Base-by-base conservation (phyloP, 805 yeast genomes). In the Pichia scutulata region DNA sequence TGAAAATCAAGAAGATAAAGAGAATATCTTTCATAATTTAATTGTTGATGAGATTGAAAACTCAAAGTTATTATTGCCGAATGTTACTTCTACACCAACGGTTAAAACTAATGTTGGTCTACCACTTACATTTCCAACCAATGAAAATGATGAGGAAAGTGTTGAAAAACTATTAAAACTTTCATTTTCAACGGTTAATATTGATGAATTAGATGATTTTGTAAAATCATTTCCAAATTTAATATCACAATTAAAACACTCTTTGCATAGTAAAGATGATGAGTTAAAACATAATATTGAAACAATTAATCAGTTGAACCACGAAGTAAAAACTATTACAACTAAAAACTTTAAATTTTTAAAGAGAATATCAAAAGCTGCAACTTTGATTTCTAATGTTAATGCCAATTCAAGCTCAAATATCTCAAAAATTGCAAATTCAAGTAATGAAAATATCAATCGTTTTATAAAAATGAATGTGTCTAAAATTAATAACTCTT, bases 201-300 rank as follows among this genome's bases (percentile, higher is more conserved):
- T 37, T 13, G n/a, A 22, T 5, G 46, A 50, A 16, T 39, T 61
- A 19, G 56, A 57, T 10, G 28, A 36, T 12, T 57, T 64, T 46
- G 54, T 57, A 21, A 57, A 55, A 2, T 41, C 49, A 2, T 44
- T 66, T 7, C 63, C 67, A 2, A 37, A 50, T 2, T 43, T 60
- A 18, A 43, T 66, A 23, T 48, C 49, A 7, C 48, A 55, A 9
- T 50, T 66, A 26, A 59, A 55, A 43, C 59, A 55, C 9, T 52
- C 63, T 2, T 41, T 69, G 16, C 53, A 53, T 10, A 74, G 73
- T 44, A 81, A 82, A 62, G 79, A 77, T 41, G 70, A 75, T 21
- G 84, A 80, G 52, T 63, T 73, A 37, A 66, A 66, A 24, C 80
- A 80, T 57, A 80, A 78, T 22, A 63, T 70, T 19, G 61, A 65